Evolutionary conservation across 805 yeast genomes (phyloP).

Genomic region (Grigorovia jiainica): DNA sequence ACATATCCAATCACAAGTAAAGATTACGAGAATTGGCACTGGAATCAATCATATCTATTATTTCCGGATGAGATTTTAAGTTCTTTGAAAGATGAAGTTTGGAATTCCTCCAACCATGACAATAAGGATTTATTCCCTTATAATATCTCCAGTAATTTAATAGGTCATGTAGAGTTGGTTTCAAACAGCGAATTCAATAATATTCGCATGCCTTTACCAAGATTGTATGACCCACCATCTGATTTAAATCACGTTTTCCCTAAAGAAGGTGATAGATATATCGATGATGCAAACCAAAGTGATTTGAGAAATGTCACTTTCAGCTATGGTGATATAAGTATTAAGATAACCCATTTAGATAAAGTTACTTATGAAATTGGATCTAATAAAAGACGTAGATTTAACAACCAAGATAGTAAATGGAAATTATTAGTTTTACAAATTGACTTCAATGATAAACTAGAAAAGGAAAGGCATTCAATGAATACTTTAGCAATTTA

Average conservation of each 20-base stretch:
- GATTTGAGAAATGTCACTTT: conserved; percentile 25
- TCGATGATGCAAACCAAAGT: conserved; percentile 14
- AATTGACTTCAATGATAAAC: conserved; percentile 32
- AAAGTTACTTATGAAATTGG: conserved; percentile 12
- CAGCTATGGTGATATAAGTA: conserved; percentile 17
- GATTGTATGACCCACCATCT: conserved; percentile 22
- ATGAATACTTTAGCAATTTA: conserved; percentile 52
- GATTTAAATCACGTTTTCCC: conserved; percentile 24
- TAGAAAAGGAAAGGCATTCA: conserved; percentile 41
- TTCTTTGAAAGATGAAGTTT: conserved; percentile 37
- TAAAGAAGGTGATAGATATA: conserved; percentile 19
- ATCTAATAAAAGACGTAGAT: conserved; percentile 12
- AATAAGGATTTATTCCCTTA: conserved; percentile 27
- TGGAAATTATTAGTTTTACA: conserved; percentile 32
- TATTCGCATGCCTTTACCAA: conserved; percentile 28
- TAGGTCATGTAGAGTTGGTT: conserved; percentile 33
- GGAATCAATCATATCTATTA: conserved; percentile 44
- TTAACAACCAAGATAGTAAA: conserved; percentile 30
- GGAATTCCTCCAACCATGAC: conserved; percentile 33
- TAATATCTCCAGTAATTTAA: conserved; percentile 41
- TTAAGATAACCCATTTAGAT: conserved; percentile 18
- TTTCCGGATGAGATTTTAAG: conserved; percentile 50
- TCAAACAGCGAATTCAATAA: conserved; percentile 12
- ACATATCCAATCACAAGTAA: conserved; percentile 50
- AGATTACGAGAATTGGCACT: conserved; percentile 36